phyloP scores from a whole-genome alignment of 257 asterid genomes.

The Solanum habrochaites region DNA sequence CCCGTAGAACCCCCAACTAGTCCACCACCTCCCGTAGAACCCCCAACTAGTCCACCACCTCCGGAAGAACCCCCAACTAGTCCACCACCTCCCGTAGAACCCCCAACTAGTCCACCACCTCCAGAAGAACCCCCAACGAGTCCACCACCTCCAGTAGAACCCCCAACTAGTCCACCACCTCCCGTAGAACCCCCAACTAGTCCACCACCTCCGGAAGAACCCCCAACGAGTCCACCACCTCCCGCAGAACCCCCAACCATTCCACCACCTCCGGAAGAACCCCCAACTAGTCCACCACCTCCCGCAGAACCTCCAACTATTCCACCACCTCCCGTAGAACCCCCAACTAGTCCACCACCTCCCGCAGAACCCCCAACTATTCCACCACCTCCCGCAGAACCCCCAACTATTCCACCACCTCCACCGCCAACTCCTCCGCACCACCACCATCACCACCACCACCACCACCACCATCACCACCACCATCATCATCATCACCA shows the following conservation, averaged over 20 bases:
- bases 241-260: background rate
- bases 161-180: background rate
- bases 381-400: background rate
- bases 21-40: background rate
- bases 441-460: background rate
- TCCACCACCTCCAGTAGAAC: background rate
- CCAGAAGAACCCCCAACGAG: rapidly evolving
- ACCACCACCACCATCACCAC: background rate
- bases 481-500: rapidly evolving
- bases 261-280: background rate
- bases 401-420: background rate
- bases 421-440: background rate
- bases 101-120: background rate
- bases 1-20: background rate
- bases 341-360: background rate
- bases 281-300: background rate
- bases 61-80: background rate
- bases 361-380: rapidly evolving
- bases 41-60: too few relatives aligned
- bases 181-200: rapidly evolving
- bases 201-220: background rate
- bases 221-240: background rate
- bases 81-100: background rate
- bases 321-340: background rate
- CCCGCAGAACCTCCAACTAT: rapidly evolving